phyloP scores from a whole-genome alignment of 2,329 filamentous ascomycete genomes.

The Calonectria henricotiae region DNA sequence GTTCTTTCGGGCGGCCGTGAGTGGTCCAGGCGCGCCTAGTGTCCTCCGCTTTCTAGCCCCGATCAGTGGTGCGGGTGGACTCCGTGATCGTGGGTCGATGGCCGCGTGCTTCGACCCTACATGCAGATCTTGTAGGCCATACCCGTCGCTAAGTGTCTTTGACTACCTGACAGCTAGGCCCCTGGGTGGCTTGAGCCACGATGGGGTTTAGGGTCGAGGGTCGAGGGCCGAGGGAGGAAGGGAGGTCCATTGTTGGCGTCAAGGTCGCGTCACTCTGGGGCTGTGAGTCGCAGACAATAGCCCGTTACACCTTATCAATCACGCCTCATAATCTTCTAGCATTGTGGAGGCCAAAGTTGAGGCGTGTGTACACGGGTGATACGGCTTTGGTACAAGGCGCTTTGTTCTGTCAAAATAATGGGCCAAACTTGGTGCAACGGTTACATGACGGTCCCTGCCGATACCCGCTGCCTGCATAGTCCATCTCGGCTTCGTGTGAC shows the following conservation, averaged over 20 bases:
- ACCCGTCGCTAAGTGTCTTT: conserved; percentile 15
- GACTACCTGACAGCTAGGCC: conserved; percentile 7
- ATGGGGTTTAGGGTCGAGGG: no score
- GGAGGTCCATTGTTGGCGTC: background rate
- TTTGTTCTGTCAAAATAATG: background rate
- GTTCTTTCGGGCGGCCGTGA: background rate
- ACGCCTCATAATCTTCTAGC: background rate
- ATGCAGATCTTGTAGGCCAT: conserved; percentile 43
- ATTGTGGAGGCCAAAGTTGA: background rate
- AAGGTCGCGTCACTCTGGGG: background rate
- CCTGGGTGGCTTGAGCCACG: background rate
- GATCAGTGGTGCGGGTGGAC: conserved; percentile 22
- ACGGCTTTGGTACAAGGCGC: background rate
- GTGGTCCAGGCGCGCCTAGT: conserved; percentile 6
- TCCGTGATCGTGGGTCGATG: conserved; percentile 42
- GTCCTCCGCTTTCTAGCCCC: conserved; percentile 14
- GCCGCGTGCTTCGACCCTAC: conserved; percentile 41
- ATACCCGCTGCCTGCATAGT: conserved; percentile 40
- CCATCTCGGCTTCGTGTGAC: conserved; percentile 40
- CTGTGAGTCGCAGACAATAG: conserved; percentile 12
- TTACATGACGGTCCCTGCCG: conserved; percentile 38
- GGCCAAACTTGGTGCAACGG: background rate
- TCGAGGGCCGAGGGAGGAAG: no score
- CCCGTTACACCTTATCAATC: background rate
- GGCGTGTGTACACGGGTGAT: background rate